Evolutionary conservation across 2,329 filamentous ascomycete species (phyloP).

Genomic region (Cladophialophora chaetospira): DNA sequence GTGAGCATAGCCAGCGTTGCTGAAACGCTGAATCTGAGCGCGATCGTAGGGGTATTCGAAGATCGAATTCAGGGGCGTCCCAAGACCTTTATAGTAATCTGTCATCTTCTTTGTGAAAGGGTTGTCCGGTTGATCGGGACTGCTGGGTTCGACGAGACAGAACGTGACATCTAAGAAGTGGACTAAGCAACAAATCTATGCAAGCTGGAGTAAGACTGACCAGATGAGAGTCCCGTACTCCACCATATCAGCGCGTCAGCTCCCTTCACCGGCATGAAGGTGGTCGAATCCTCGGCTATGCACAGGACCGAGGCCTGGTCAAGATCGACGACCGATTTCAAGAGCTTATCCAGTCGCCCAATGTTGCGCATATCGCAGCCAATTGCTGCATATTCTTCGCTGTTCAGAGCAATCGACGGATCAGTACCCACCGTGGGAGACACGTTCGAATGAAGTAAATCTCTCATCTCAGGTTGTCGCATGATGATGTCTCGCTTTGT

Average conservation of each 20-base stretch:
- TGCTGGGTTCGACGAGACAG: constrained; percentile 81
- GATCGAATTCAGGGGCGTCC: constrained; percentile 30
- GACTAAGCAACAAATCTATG: background rate
- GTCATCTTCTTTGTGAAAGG: constrained; percentile 63
- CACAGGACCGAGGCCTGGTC: constrained; percentile 69
- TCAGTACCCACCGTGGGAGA: no score
- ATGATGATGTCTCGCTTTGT: constrained; percentile 31
- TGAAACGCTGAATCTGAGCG: constrained; percentile 70
- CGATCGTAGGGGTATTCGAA: constrained; percentile 68
- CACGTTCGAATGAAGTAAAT: no score
- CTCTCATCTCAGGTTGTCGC: background rate
- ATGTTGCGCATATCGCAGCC: constrained; percentile 61
- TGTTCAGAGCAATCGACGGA: constrained; percentile 17
- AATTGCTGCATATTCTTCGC: constrained; percentile 30
- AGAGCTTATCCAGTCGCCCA: constrained; percentile 57
- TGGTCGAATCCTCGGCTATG: constrained; percentile 85
- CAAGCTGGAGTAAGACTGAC: constrained; percentile 47
- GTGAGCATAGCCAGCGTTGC: constrained; percentile 64
- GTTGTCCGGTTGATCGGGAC: constrained; percentile 74
- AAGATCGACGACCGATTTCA: constrained; percentile 62
- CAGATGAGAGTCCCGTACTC: constrained; percentile 68
- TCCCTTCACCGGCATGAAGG: constrained; percentile 77
- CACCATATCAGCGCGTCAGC: constrained; percentile 77
- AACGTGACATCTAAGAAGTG: constrained; percentile 64
- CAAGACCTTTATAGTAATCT: constrained; percentile 29